phyloP scores from a whole-genome alignment of 306 rosid genomes.

The Casuarina equisetifolia region DNA sequence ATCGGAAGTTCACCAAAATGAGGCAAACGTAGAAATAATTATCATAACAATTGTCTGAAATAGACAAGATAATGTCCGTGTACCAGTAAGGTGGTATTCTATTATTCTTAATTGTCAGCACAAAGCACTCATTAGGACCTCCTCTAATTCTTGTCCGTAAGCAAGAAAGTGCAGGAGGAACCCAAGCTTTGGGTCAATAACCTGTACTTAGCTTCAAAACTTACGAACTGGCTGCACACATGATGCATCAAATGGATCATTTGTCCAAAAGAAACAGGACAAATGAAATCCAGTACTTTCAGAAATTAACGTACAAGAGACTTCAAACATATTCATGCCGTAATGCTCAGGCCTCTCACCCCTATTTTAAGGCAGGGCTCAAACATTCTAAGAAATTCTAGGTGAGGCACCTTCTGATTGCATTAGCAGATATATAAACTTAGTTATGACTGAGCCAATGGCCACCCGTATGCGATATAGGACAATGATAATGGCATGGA shows the following conservation, averaged over 20 bases:
- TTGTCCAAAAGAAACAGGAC: neutral
- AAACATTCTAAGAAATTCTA: neutral
- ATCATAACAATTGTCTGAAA: neutral
- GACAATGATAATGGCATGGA: neutral
- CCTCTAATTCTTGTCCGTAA: neutral
- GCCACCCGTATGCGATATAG: neutral
- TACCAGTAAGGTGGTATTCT: neutral
- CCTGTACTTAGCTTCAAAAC: neutral
- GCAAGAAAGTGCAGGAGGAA: neutral
- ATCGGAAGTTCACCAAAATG: conserved; percentile 5
- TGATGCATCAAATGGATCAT: neutral
- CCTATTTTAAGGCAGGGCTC: neutral
- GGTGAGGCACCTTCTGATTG: neutral
- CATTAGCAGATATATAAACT: neutral
- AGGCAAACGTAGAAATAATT: neutral
- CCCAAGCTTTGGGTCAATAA: neutral
- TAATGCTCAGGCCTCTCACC: neutral
- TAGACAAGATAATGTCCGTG: neutral
- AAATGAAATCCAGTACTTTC: neutral
- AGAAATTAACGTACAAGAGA: neutral
- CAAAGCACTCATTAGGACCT: neutral
- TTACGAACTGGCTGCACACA: neutral
- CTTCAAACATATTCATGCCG: neutral
- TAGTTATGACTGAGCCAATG: neutral
- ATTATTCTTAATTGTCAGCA: neutral